Evolutionary conservation across 345 rosid species (phyloP).

Genomic region (Gossypium australe): DNA sequence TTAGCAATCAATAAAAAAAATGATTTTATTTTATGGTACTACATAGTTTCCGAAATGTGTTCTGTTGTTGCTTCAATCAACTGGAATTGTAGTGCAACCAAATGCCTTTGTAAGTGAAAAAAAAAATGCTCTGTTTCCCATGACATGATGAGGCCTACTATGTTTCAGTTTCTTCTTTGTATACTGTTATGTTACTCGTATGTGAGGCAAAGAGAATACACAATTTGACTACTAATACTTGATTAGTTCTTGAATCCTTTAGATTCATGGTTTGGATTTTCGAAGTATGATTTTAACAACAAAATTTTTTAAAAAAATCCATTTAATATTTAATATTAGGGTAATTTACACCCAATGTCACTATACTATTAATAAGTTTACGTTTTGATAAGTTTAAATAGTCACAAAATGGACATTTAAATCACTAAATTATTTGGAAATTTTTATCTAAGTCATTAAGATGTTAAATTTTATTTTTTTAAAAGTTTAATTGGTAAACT

Average conservation of each 20-base stretch:
- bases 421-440: accelerated
- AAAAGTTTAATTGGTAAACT: too few species aligned
- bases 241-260: neutral
- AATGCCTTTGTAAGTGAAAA: neutral
- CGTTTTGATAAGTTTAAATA: too few species aligned
- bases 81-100: neutral
- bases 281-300: neutral
- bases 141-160: neutral
- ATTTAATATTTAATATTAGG: too few species aligned
- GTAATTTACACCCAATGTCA: too few species aligned
- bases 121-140: neutral
- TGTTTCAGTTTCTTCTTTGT: neutral
- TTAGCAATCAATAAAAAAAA: neutral
- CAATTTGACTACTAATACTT: neutral
- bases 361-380: too few species aligned
- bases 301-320: neutral
- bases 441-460: too few species aligned
- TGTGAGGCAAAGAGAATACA: neutral
- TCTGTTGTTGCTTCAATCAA: too few species aligned
- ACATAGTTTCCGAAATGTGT: neutral
- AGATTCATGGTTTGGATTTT: neutral
- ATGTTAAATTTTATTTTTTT: too few species aligned
- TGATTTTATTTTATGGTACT: neutral
- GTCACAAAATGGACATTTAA: too few species aligned
- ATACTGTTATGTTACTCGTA: neutral